Percentiles rank a stretch among this genome's conserved stretches.
Conservation (phyloP, 306 rosid genomes). For the Malus domestica region DNA sequence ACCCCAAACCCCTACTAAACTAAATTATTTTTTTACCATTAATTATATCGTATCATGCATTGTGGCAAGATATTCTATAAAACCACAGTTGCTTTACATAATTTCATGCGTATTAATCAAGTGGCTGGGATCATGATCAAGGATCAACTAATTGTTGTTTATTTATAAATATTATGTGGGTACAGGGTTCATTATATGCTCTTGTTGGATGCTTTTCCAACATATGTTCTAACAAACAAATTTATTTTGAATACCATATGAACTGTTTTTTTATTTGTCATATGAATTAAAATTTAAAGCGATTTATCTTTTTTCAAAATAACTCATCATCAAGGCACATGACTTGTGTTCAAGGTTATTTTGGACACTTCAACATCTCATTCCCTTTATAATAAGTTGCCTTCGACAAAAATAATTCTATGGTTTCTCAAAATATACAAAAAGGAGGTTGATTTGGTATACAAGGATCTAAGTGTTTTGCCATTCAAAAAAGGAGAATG, state of each 20-base stretch:
- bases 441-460: too few relatives aligned
- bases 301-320: too few relatives aligned
- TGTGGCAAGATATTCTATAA: constrained; percentile 5
- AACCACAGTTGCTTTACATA: constrained; percentile 20
- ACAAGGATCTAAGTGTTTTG: too few relatives aligned
- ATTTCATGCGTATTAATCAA: constrained; percentile 30
- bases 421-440: too few relatives aligned
- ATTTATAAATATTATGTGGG: not conserved
- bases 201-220: constrained; percentile 60
- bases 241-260: not conserved
- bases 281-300: too few relatives aligned
- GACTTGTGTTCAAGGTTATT: too few relatives aligned
- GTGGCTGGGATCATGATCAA: constrained; percentile 13
- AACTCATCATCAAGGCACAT: too few relatives aligned
- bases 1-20: not conserved
- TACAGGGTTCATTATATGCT: constrained; percentile 21
- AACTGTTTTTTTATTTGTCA: too few relatives aligned
- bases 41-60: constrained; percentile 1
- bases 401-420: too few relatives aligned
- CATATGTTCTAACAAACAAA: constrained; percentile 17
- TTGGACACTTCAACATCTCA: too few relatives aligned
- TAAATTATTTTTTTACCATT: not conserved
- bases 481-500: too few relatives aligned
- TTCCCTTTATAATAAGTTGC: too few relatives aligned
- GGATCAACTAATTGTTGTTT: not conserved